Evolutionary conservation across 768 basidiomycete species (phyloP).

Genomic region (Thelephora ganbajun): DNA sequence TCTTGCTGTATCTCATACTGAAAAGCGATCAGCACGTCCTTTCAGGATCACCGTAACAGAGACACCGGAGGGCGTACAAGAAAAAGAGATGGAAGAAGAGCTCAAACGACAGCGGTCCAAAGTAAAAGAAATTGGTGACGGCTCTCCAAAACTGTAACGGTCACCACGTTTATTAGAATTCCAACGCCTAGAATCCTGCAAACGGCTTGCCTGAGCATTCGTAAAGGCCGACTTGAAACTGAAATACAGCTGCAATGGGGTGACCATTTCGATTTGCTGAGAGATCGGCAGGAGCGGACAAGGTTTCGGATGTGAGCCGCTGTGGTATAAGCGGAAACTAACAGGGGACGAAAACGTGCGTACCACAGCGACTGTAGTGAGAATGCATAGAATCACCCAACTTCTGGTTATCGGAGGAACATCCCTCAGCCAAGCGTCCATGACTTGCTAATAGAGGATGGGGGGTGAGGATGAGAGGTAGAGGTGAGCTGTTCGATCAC

Average conservation of each 20-base stretch:
- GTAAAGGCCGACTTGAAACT: constrained; percentile 76
- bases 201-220: constrained; percentile 54
- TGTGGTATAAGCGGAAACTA: neutral
- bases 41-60: neutral
- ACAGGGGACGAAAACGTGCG: constrained; percentile 19
- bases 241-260: constrained; percentile 86
- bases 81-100: constrained; percentile 97
- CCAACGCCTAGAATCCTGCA: neutral
- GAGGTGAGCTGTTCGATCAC: neutral
- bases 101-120: constrained; percentile 85
- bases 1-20: constrained; percentile 93
- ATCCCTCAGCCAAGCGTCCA: constrained; percentile 84
- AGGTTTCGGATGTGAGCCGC: constrained; percentile 5
- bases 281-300: constrained; percentile 1
- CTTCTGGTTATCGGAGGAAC: constrained; percentile 84
- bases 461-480: neutral
- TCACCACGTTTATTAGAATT: constrained; percentile 7
- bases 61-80: constrained; percentile 49
- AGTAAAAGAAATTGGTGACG: constrained; percentile 90
- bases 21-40: neutral
- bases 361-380: constrained; percentile 79
- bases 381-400: constrained; percentile 72
- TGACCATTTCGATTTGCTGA: constrained; percentile 87
- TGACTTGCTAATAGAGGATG: constrained; percentile 35
- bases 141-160: constrained; percentile 66